phyloP scores from a whole-genome alignment of 257 asterid genomes.

The Rauvolfia tetraphylla region DNA sequence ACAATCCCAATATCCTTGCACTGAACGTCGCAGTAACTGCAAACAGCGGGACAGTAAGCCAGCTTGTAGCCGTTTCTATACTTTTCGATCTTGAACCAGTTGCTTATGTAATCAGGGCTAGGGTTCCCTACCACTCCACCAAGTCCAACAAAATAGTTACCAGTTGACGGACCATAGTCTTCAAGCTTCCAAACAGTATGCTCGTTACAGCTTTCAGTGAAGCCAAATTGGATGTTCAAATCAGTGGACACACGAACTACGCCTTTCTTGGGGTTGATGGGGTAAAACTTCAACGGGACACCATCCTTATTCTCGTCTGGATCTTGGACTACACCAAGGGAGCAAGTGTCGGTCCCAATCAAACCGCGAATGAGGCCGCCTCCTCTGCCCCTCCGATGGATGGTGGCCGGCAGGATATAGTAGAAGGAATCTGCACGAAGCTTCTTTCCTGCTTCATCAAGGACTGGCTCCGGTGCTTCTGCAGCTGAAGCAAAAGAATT shows the following conservation, averaged over 20 bases:
- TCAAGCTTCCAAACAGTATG: background rate
- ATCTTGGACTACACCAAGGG: background rate
- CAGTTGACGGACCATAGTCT: background rate
- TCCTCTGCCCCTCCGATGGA: background rate
- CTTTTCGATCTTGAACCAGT: constrained; percentile 1
- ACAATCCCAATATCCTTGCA: constrained; percentile 2
- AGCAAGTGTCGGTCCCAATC: background rate
- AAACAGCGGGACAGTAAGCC: background rate
- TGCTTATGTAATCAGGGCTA: background rate
- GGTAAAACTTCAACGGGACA: background rate
- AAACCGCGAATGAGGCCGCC: background rate
- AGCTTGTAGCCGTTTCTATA: background rate
- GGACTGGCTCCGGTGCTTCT: background rate
- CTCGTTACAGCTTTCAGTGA: background rate
- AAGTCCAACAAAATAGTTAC: background rate
- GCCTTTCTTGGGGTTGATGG: background rate
- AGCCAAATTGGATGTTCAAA: background rate
- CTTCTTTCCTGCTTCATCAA: background rate
- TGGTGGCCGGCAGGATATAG: background rate
- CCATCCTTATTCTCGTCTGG: background rate
- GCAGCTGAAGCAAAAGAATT: background rate
- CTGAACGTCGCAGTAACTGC: background rate
- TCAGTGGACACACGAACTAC: background rate
- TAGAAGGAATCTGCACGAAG: background rate
- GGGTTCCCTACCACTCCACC: background rate